Conservation (phyloP, 441 rosid genomes). For the Eutrema salsugineum region DNA sequence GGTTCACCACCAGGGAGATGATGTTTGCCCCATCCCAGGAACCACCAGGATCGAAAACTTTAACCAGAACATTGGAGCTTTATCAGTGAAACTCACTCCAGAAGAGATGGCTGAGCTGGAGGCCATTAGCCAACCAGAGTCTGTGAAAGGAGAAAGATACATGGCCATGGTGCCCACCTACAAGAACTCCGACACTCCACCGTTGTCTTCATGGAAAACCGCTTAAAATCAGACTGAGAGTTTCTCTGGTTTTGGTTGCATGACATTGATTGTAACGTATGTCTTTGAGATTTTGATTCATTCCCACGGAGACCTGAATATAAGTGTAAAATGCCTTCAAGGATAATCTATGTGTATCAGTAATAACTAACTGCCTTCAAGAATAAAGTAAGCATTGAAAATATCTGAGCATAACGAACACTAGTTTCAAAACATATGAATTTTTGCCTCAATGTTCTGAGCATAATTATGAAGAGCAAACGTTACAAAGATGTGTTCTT, state of each 20-base stretch:
- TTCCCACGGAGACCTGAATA: too few relatives aligned
- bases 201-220: conserved; percentile 41
- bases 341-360: too few relatives aligned
- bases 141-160: conserved; percentile 48
- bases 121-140: conserved; percentile 35
- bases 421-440: too few relatives aligned
- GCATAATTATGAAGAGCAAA: neutral
- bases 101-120: conserved; percentile 62
- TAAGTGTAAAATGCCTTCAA: too few relatives aligned
- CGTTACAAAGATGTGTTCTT: conserved; percentile 15
- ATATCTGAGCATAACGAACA: too few relatives aligned
- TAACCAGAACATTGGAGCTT: conserved; percentile 33
- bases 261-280: too few relatives aligned
- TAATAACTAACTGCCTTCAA: too few relatives aligned
- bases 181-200: conserved; percentile 43
- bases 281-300: too few relatives aligned
- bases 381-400: too few relatives aligned
- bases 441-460: too few relatives aligned
- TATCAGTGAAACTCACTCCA: conserved; percentile 44
- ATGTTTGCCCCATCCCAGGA: conserved; percentile 41
- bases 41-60: conserved; percentile 24
- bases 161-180: neutral
- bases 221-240: neutral
- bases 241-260: too few relatives aligned
- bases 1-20: conserved; percentile 64